Evolutionary conservation across 768 basidiomycete species (phyloP), one percentile per base, ranked within the genome.

Genomic region (Sporobolomyces phaffii): DNA sequence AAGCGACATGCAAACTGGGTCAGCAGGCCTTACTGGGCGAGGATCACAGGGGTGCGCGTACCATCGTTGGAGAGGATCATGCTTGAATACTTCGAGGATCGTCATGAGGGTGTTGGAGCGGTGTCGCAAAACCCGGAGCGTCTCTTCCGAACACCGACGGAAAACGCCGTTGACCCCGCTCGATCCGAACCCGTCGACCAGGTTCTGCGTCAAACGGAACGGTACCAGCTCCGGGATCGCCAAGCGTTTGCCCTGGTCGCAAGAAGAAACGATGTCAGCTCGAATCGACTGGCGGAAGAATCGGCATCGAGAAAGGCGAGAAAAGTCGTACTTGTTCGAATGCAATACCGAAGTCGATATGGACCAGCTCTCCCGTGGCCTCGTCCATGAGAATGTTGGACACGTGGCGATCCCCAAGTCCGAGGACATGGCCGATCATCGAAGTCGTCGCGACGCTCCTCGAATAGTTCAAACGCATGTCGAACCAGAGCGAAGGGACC

Each of bases 61-160:
- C 93, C 94, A 98, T 34, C 85, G 87, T 73, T 97, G 89, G 24
- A 99, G 82, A 8, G 96, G 94, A 77, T 99, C 94, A 75, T 94
- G 85, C 77, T 89, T 91, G 84, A 98, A 96, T 18, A 97, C 94
- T 74, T 96, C 93, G 41, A 99, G 81, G 5, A 99, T 88, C 1
- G 93, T 97, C 83, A 92, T 85, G 74, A 99, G 87, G 49, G 94
- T 85, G 38, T 86, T 88, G 0, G 90, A 89, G 14, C 86, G 84
- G 43, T 88, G 86, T 15, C 93, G 84, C 38, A 98, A 80, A 7
- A 99, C 94, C 17, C 92, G 85, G 10, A 99, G 78, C 0, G 93
- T 96, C 77, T 98, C 90, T 78, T 99, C 92, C 1, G 91, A 87
- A 75, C 94, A 97, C 18, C 91, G 84, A 68, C 93, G 87, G 81